Percentiles rank a stretch among this genome's conserved stretches.
phyloP scores from a whole-genome alignment of 1,284 basidiomycete species.

The Ustilago loliicola region DNA sequence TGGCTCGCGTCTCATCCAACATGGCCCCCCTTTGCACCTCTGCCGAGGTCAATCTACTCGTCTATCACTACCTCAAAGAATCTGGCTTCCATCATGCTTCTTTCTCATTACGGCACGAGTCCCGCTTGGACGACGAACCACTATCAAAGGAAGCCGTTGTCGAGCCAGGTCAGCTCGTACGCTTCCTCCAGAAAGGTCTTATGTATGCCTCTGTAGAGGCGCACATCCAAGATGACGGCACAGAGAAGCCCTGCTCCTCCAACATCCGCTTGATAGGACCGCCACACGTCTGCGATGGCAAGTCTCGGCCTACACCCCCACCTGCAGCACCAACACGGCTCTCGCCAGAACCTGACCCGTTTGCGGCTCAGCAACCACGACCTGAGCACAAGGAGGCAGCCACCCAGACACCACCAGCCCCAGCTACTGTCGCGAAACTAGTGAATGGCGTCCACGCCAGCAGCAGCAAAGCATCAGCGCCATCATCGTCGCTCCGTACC shows the following conservation, averaged over 20 bases:
- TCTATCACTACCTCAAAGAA: conserved; percentile 70
- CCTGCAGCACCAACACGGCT: conserved; percentile 42
- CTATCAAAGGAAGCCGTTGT: conserved; percentile 65
- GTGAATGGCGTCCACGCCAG: conserved; percentile 38
- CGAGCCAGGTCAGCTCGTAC: conserved; percentile 65
- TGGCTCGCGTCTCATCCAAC: conserved; percentile 8
- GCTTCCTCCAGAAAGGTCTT: conserved; percentile 66
- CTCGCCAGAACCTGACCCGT: conserved; percentile 53
- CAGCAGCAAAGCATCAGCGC: conserved; percentile 11
- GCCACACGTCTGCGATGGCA: conserved; percentile 65
- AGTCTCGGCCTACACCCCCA: conserved; percentile 43
- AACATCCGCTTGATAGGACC: conserved; percentile 61
- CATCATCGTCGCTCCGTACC: conserved; percentile 15
- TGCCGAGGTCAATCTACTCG: conserved; percentile 67
- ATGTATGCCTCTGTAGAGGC: conserved; percentile 67
- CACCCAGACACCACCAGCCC: conserved; percentile 36
- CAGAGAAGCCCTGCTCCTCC: conserved; percentile 63
- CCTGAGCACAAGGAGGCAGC: conserved; percentile 42
- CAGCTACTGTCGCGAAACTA: conserved; percentile 14
- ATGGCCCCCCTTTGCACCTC: conserved; percentile 64
- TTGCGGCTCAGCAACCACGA: conserved; percentile 28
- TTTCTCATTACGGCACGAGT: conserved; percentile 67
- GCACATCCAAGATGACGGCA: conserved; percentile 60
- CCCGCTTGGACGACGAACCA: conserved; percentile 66
- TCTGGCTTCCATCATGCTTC: conserved; percentile 65